These are phyloP conservation scores for Amanita rimosa DNA, from an alignment of 768 basidiomycete species.

Conservation along the genomic window DNA sequence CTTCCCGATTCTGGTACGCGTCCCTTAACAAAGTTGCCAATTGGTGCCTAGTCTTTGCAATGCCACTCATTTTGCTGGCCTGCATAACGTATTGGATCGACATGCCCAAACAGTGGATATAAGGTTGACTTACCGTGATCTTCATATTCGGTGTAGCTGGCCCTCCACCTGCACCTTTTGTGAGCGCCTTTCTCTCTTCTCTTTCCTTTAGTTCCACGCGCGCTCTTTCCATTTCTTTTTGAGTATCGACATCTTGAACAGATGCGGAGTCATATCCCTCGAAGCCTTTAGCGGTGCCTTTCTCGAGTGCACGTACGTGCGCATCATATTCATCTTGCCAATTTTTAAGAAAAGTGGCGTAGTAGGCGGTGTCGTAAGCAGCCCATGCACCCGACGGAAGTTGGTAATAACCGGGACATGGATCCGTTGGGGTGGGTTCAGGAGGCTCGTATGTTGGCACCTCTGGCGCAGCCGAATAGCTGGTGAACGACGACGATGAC, in stretches of 20 bases:
- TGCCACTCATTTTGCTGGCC: slow-evolving; percentile 61
- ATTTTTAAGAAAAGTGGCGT: slow-evolving; percentile 52
- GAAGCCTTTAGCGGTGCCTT: slow-evolving; percentile 54
- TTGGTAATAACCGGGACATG: slow-evolving; percentile 82
- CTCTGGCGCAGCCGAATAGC: slow-evolving; percentile 56
- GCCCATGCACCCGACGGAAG: slow-evolving; percentile 75
- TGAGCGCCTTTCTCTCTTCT: slow-evolving; percentile 69
- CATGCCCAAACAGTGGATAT: not conserved
- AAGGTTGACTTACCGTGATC: slow-evolving; percentile 44
- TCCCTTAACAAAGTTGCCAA: slow-evolving; percentile 71
- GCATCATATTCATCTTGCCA: slow-evolving; percentile 68
- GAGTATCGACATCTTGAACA: slow-evolving; percentile 54
- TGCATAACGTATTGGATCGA: slow-evolving; percentile 15
- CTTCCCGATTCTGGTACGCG: slow-evolving; percentile 76
- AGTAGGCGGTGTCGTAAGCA: slow-evolving; percentile 61
- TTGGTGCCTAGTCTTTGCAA: slow-evolving; percentile 69
- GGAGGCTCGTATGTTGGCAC: slow-evolving; percentile 62
- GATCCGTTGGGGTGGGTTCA: slow-evolving; percentile 61
- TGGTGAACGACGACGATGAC: slow-evolving; percentile 16
- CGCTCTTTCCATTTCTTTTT: slow-evolving; percentile 69
- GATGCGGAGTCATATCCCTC: slow-evolving; percentile 47
- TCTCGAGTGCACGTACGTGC: slow-evolving; percentile 64
- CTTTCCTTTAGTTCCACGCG: slow-evolving; percentile 63
- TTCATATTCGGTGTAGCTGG: slow-evolving; percentile 74
- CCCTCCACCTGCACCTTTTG: slow-evolving; percentile 41